Evolutionary conservation across 352 stramenopile genomes (phyloP), one percentile per base, ranked within the genome.

Genomic region (Phytophthora hybrid): DNA sequence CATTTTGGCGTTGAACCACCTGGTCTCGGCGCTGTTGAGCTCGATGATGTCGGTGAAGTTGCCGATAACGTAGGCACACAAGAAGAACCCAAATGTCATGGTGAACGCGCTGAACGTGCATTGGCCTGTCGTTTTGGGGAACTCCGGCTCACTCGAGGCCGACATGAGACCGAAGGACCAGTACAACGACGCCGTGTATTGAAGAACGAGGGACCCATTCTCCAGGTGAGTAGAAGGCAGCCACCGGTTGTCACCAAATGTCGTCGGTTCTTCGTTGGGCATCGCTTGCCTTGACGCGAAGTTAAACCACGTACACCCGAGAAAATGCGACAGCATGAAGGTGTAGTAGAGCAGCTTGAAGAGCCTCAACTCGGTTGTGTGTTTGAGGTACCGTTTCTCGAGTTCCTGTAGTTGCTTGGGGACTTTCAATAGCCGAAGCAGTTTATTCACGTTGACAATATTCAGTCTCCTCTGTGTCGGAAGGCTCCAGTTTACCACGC

Each of bases 281-380:
- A 78, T 55, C 4, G 77, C 71, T 26, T 66, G 63, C 26, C 76
- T 77, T 1, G 74, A 81, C 1, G 66, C 66, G 10, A 75, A 93
- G 51, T 92, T 86, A 63, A 91, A 92, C 86, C 84, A 93, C 18
- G 88, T 78, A 47, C 84, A 88, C 0, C 76, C 84, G 2, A 89
- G 78, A 10, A 84, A 63, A 41, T 92, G 86, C 3, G 80, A 83
- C 0, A 93, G 66, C 58, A 93, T 64, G 54, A 91, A 92, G 1
- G 79, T 89, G 59, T 91, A 93, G 72, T 92, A 93, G 0, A 93
- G 64, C 11, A 93, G 63, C 69, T 90, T 92, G 69, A 89, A 88
- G 14, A 93, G 32, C 1, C 84, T 81, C 2, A 93, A 54, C 32
- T 93, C 83, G 1, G 82, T 65, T 3, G 83, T 91, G 11, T 76